phyloP scores from a whole-genome alignment of 306 rosid species.

The Geum urbanum region DNA sequence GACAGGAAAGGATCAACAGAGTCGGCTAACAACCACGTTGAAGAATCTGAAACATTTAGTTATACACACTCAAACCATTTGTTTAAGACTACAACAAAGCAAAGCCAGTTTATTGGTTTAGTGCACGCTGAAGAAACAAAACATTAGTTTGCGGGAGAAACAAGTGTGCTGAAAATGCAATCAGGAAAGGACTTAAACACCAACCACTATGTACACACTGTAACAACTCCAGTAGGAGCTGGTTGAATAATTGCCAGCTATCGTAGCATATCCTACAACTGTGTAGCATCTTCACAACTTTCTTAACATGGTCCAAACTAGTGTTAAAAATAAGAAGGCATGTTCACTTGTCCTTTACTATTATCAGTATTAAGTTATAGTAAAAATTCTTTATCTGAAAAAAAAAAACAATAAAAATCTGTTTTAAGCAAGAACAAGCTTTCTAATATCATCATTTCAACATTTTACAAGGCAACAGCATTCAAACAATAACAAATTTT shows the following conservation, averaged over 20 bases:
- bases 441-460: neutral
- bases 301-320: neutral
- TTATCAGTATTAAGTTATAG: neutral
- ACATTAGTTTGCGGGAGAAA: neutral
- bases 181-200: neutral
- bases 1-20: too few species aligned
- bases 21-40: too few species aligned
- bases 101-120: too few species aligned
- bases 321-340: neutral
- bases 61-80: too few species aligned
- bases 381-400: neutral
- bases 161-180: neutral
- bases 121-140: neutral
- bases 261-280: neutral
- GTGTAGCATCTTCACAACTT: neutral
- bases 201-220: neutral
- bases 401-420: too few species aligned
- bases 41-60: too few species aligned
- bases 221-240: neutral
- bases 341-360: conserved; percentile 2
- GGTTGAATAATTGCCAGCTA: neutral
- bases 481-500: neutral
- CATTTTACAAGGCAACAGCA: neutral
- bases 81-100: too few species aligned
- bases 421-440: neutral